A percentile compares a stretch with the other conserved stretches of the same genome.
Conservation (phyloP, 2,329 filamentous ascomycete species). For the Trichoderma koningii region DNA sequence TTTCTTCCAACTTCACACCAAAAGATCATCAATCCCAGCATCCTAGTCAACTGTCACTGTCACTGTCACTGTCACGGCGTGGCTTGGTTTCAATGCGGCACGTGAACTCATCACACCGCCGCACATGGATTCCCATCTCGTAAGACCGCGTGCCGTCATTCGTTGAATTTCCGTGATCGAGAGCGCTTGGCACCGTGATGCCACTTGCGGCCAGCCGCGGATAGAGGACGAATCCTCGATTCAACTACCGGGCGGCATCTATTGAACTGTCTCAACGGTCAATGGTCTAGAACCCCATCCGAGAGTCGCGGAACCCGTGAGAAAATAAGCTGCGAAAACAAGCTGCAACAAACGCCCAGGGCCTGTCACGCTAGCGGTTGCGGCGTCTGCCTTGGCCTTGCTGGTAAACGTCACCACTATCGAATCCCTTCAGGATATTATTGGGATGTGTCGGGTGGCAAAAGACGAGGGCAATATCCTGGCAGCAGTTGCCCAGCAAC, state of each 20-base stretch:
- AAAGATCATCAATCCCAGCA: not conserved
- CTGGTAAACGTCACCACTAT: not conserved
- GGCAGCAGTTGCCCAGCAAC: constrained; percentile 7
- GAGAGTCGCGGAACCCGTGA: not conserved
- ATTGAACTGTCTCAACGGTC: not conserved
- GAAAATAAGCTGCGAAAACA: not conserved
- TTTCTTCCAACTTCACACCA: not conserved
- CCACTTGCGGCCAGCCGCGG: not conserved
- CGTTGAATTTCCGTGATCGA: not conserved
- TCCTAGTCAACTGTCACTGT: not conserved
- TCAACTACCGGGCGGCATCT: constrained; percentile 1
- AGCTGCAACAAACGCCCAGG: too few species aligned
- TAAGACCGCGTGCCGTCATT: constrained; percentile 6
- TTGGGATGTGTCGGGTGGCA: not conserved
- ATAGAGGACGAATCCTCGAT: not conserved
- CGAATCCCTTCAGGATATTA: too few species aligned
- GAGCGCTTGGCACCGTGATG: constrained; percentile 7
- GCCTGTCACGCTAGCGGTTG: not conserved
- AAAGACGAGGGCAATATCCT: not conserved
- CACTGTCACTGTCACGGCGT: not conserved
- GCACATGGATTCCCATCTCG: constrained; percentile 5
- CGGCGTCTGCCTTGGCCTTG: not conserved
- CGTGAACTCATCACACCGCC: constrained; percentile 25
- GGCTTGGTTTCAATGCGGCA: constrained; percentile 7
- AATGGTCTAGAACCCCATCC: constrained; percentile 13